Conservation (phyloP, 2,329 filamentous ascomycete species). For the Decorospora gaudefroyi region DNA sequence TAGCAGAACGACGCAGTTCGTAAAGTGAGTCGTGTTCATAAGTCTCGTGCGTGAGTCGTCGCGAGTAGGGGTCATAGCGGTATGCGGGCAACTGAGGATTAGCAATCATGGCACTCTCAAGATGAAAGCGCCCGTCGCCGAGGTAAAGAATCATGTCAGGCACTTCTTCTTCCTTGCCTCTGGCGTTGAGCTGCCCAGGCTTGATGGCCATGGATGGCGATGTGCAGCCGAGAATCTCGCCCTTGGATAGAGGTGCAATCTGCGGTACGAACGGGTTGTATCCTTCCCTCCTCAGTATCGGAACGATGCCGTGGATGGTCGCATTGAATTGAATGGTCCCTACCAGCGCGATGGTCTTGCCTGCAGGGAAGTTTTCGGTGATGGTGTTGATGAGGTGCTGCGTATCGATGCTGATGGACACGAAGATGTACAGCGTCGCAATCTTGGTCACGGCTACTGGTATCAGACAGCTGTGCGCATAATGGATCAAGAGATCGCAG, state of each 20-base stretch:
- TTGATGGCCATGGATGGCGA: conserved; percentile 63
- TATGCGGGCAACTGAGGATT: conserved; percentile 91
- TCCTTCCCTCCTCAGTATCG: conserved; percentile 78
- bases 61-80: conserved; percentile 94
- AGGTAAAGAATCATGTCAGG: conserved; percentile 82
- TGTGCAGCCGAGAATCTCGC: conserved; percentile 97
- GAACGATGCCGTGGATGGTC: conserved; percentile 83
- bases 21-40: conserved; percentile 95
- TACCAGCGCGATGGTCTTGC: conserved; percentile 88
- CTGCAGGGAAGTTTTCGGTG: conserved; percentile 81
- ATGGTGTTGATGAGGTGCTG: conserved; percentile 83
- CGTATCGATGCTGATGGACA: conserved; percentile 95
- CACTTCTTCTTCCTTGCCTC: conserved; percentile 52
- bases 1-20: conserved; percentile 74
- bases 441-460: conserved; percentile 96
- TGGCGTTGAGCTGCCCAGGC: conserved; percentile 47
- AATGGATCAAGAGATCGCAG: conserved; percentile 93
- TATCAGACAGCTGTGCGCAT: conserved; percentile 95
- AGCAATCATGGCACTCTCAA: conserved; percentile 99
- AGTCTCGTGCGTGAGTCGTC: conserved; percentile 84
- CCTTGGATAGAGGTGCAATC: conserved; percentile 88
- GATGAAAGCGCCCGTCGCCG: conserved; percentile 90
- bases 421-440: conserved; percentile 96
- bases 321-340: conserved; percentile 99
- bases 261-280: conserved; percentile 88